A percentile compares a stretch with the other conserved stretches of the same genome.
Conservation (phyloP, 352 stramenopile species). For the Globisporangium radiosum region DNA sequence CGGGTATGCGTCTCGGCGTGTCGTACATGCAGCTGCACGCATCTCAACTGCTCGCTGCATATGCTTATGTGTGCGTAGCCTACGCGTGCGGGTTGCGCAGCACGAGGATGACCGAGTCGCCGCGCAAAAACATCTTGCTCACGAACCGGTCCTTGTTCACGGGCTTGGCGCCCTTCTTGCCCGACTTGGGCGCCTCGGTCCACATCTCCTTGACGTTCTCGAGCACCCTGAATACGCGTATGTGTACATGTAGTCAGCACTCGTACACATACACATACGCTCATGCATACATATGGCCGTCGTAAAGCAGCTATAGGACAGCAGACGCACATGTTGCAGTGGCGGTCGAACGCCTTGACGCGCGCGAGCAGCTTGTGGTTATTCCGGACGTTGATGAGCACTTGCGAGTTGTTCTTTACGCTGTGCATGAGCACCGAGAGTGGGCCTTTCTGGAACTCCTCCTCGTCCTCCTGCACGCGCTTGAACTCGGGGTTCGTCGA, state of each 20-base stretch:
- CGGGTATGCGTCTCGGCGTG: background rate
- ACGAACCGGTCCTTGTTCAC: slow-evolving; percentile 99
- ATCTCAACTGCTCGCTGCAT: background rate
- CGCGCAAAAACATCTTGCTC: slow-evolving; percentile 99
- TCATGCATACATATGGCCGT: background rate
- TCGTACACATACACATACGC: background rate
- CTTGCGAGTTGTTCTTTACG: slow-evolving; percentile 97
- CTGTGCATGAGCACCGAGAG: slow-evolving; percentile 97
- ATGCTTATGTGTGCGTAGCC: background rate
- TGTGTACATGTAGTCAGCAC: too few species aligned
- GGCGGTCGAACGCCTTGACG: slow-evolving; percentile 99
- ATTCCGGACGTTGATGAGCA: slow-evolving; percentile 99
- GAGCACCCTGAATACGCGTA: slow-evolving; percentile 78
- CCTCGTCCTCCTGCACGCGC: slow-evolving; percentile 83
- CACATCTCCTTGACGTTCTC: slow-evolving; percentile 99
- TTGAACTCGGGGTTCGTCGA: slow-evolving; percentile 58
- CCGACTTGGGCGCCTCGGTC: slow-evolving; percentile 97
- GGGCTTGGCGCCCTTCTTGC: slow-evolving; percentile 92
- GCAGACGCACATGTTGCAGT: slow-evolving; percentile 98
- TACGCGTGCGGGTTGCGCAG: slow-evolving; percentile 94
- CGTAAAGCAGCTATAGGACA: background rate
- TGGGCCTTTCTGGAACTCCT: slow-evolving; percentile 95
- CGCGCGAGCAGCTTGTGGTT: slow-evolving; percentile 99
- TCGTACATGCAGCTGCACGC: background rate
- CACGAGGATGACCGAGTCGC: slow-evolving; percentile 99